Evolutionary conservation across 1,139 yeast genomes (phyloP).

Genomic region (Candida glucosophila): DNA sequence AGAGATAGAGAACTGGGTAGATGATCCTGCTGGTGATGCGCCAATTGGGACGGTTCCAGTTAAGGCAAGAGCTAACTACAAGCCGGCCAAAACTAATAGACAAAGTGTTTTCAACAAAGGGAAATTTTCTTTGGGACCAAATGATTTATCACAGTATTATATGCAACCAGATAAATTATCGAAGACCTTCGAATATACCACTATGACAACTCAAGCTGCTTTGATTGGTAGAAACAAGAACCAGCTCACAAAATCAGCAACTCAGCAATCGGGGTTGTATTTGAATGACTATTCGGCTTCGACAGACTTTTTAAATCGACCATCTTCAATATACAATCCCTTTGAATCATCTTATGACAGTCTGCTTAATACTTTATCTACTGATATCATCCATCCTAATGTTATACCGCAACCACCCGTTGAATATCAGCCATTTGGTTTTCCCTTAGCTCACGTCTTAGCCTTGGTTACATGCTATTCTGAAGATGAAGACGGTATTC

Average conservation of each 20-base stretch:
- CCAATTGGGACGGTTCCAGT: conserved; percentile 49
- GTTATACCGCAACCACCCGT: conserved; percentile 83
- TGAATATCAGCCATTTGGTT: conserved; percentile 79
- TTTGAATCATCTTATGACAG: conserved; percentile 34
- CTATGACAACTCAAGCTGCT: conserved; percentile 52
- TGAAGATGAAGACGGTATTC: conserved; percentile 77
- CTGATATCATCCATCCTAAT: conserved; percentile 65
- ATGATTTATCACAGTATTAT: conserved; percentile 33
- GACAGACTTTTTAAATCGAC: conserved; percentile 27
- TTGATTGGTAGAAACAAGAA: conserved; percentile 19
- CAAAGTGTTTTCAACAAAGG: conserved; percentile 36
- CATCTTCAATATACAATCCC: conserved; percentile 27
- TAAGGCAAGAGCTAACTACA: conserved; percentile 42
- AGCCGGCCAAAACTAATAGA: conserved; percentile 30
- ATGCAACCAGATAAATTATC: conserved; percentile 26
- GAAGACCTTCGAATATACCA: conserved; percentile 42
- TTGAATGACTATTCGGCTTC: conserved; percentile 29
- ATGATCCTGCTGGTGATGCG: conserved; percentile 26
- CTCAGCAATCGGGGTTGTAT: conserved; percentile 17
- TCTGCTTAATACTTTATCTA: conserved; percentile 45
- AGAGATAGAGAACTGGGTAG: conserved; percentile 76
- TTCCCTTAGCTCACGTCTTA: conserved; percentile 79
- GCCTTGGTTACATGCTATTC: conserved; percentile 90
- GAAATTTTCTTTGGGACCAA: conserved; percentile 32
- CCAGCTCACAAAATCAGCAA: conserved; percentile 8